Evolutionary conservation across 306 rosid genomes (phyloP).

Genomic region (Urtica urens): DNA sequence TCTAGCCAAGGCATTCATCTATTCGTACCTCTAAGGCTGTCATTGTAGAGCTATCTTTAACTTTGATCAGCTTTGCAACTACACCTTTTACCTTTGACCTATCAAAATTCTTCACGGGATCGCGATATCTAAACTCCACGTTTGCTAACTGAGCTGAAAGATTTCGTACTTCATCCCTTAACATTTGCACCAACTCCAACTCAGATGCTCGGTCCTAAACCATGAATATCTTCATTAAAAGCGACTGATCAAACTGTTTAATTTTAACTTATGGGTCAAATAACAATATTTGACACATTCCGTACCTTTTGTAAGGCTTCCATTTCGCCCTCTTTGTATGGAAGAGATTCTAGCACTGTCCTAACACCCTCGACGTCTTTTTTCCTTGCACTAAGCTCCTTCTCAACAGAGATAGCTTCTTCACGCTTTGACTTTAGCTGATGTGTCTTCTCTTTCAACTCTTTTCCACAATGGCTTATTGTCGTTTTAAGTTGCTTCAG

Average conservation of each 20-base stretch:
- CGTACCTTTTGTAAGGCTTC: conserved; percentile 75
- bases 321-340: conserved; percentile 74
- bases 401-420: conserved; percentile 77
- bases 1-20: not conserved
- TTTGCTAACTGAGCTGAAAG: conserved; percentile 64
- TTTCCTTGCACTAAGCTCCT: conserved; percentile 46
- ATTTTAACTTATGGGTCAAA: not conserved
- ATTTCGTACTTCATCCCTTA: conserved; percentile 73
- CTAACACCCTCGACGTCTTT: conserved; percentile 55
- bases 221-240: conserved; percentile 10
- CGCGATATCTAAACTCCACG: conserved; percentile 64
- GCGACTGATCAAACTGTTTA: not conserved
- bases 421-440: conserved; percentile 70
- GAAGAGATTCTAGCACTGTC: conserved; percentile 49
- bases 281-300: conserved; percentile 16
- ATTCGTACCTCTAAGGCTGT: conserved; percentile 86
- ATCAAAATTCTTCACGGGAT: conserved; percentile 74
- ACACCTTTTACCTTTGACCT: conserved; percentile 95
- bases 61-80: conserved; percentile 85
- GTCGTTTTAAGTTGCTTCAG: conserved; percentile 69
- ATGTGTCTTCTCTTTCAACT: conserved; percentile 58
- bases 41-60: conserved; percentile 66
- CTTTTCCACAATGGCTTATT: conserved; percentile 74
- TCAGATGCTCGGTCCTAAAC: conserved; percentile 65
- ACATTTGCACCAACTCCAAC: conserved; percentile 58